These are phyloP conservation scores for Huntiella savannae DNA, from an alignment of 2,329 filamentous ascomycete genomes.

Conservation along the genomic window DNA sequence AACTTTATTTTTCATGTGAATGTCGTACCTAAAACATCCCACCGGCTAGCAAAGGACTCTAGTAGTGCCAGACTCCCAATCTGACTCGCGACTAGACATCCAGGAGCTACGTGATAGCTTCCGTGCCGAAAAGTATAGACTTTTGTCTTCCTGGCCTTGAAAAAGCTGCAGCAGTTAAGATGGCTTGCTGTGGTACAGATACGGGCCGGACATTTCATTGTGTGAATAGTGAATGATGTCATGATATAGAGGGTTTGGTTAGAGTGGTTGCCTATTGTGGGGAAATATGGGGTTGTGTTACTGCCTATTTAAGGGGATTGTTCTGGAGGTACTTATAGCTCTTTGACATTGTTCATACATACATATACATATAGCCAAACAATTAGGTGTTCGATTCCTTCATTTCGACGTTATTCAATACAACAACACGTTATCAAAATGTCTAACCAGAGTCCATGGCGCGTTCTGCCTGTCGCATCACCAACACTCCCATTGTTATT, in stretches of 20 bases:
- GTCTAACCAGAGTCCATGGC: constrained; percentile 24
- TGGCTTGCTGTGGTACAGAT: constrained; percentile 42
- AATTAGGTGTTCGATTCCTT: not conserved
- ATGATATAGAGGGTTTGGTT: too few relatives aligned
- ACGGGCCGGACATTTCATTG: constrained; percentile 36
- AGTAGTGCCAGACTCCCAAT: constrained; percentile 18
- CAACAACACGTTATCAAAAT: constrained; percentile 14
- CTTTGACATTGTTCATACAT: too few relatives aligned
- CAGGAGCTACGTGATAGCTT: constrained; percentile 38
- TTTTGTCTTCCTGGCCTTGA: constrained; percentile 25
- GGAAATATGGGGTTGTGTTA: too few relatives aligned
- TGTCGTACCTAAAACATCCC: not conserved
- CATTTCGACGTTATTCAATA: not conserved
- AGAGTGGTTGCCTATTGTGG: too few relatives aligned
- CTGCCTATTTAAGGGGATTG: too few relatives aligned
- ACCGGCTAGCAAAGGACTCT: constrained; percentile 39
- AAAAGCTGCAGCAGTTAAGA: constrained; percentile 41
- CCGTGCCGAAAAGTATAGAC: constrained; percentile 34
- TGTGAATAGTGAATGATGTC: not conserved
- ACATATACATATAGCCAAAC: too few relatives aligned
- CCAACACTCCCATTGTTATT: constrained; percentile 39
- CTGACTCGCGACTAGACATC: constrained; percentile 29
- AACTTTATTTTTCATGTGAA: too few relatives aligned
- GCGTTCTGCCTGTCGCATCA: constrained; percentile 26
- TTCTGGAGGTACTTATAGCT: too few relatives aligned